Conservation (phyloP, 1,139 yeast species). For the Candida smagusa region DNA sequence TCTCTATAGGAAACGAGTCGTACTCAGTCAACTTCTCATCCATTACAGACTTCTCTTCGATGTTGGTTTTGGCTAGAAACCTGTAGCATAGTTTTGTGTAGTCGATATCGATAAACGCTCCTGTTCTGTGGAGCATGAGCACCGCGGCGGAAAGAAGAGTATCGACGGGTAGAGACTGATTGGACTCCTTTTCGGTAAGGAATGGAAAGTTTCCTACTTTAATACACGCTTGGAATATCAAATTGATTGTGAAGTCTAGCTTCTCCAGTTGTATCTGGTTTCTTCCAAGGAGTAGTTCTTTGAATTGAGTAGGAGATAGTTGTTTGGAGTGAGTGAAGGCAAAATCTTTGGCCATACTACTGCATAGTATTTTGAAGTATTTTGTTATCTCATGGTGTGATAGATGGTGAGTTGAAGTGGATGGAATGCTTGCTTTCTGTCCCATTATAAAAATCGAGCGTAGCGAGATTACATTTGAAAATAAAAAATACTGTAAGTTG, state of each 20-base stretch:
- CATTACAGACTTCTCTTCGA: conserved; percentile 2
- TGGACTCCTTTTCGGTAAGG: background rate
- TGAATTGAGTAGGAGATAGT: background rate
- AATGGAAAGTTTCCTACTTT: conserved; percentile 8
- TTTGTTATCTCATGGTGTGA: conserved; percentile 1
- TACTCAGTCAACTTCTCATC: conserved; percentile 7
- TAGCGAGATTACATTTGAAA: too few relatives aligned
- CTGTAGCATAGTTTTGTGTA: conserved; percentile 6
- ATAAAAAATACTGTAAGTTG: too few relatives aligned
- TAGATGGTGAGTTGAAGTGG: background rate
- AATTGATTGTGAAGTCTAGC: background rate
- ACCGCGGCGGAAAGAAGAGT: conserved; percentile 4
- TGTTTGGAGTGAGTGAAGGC: background rate
- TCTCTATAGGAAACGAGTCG: conserved; percentile 4
- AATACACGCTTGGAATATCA: conserved; percentile 5
- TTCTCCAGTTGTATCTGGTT: background rate
- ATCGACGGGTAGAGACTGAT: conserved; percentile 1
- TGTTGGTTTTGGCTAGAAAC: conserved; percentile 3
- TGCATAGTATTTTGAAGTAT: conserved; percentile 3
- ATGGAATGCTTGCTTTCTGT: background rate
- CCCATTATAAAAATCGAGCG: too few relatives aligned
- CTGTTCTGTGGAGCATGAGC: conserved; percentile 2
- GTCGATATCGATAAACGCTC: conserved; percentile 6
- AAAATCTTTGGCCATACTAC: background rate
- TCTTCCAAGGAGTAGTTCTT: background rate